Evolutionary conservation across 192 early-diverging fungal species (phyloP), one percentile per base, ranked within the genome.

Genomic region (Podila epigama): DNA sequence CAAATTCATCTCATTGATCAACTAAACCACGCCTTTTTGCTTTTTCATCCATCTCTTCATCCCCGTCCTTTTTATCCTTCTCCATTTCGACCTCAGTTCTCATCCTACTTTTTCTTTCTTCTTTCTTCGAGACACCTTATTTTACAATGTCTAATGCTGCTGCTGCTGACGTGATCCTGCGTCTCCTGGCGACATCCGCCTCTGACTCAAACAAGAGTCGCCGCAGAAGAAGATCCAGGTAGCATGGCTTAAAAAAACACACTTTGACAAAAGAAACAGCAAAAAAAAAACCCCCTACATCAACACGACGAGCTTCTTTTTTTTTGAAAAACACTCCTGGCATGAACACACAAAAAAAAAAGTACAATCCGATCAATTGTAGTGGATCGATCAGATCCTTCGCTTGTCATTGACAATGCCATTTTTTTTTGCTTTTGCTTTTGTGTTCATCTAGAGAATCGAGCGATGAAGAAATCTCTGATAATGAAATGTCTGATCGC

Each of bases 381-480:
- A n/a, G n/a, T n/a, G n/a, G n/a, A n/a, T n/a, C n/a, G n/a, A n/a
- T n/a, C n/a, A n/a, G n/a, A n/a, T n/a, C n/a, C n/a, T n/a, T n/a
- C n/a, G n/a, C n/a, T n/a, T n/a, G n/a, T n/a, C n/a, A n/a, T n/a
- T n/a, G n/a, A n/a, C n/a, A 25, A 25, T 13, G 51, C 9, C 51
- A 52, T 22, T 25, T 25, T 20, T 22, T 3, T 32, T 2, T 44
- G 5, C 27, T 27, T 51, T 8, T 51, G 13, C 31, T 4, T 60
- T 15, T 13, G 10, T 36, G 50, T 8, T n/a, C n/a, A n/a, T n/a
- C n/a, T 37, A 66, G 70, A 35, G 57, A 75, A 18, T 75, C 70
- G 18, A 69, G 70, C 3, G 82, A 84, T 56, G 68, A 73, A 37
- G 79, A 81, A 51, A 81, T 82, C 56, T 80, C 79, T 40, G 77